Evolutionary conservation across 2,329 filamentous ascomycete genomes (phyloP).

Genomic region (Aureobasidium mangrovei): DNA sequence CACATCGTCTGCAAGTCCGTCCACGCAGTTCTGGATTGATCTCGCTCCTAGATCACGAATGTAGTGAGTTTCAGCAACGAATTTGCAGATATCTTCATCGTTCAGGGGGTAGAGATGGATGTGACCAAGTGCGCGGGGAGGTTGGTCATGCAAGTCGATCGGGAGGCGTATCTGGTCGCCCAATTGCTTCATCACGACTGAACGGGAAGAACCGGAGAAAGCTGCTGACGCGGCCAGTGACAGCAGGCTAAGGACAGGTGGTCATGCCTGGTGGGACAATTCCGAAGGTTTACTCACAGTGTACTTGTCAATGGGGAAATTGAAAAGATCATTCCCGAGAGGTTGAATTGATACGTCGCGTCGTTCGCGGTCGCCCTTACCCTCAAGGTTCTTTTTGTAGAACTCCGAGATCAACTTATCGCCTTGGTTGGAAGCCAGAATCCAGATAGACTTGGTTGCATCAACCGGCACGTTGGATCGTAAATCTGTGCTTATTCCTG

Average conservation of each 20-base stretch:
- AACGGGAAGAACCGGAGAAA: conserved; percentile 40
- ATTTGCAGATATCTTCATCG: conserved; percentile 27
- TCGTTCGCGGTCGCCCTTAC: conserved; percentile 17
- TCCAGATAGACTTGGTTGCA: conserved; percentile 41
- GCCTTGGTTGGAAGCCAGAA: conserved; percentile 39
- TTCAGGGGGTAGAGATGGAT: conserved; percentile 24
- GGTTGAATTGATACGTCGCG: not conserved
- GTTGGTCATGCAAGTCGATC: conserved; percentile 23
- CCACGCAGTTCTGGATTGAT: conserved; percentile 24
- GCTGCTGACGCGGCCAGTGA: conserved; percentile 32
- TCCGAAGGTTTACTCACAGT: not conserved
- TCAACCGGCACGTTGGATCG: conserved; percentile 29
- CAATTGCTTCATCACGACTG: conserved; percentile 31
- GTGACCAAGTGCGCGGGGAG: conserved; percentile 28
- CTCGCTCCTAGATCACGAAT: conserved; percentile 28
- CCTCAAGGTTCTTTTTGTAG: conserved; percentile 25
- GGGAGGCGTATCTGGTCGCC: conserved; percentile 19
- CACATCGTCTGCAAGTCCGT: not conserved
- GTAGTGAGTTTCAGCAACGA: conserved; percentile 27
- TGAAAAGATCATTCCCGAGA: not conserved
- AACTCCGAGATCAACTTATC: conserved; percentile 35
- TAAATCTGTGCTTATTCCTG: conserved; percentile 27
- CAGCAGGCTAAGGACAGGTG: conserved; percentile 18
- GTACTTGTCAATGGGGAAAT: not conserved
- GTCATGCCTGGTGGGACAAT: conserved; percentile 3